Conservation (phyloP, 2,329 filamentous ascomycete species). For the Talaromyces amestolkiae region DNA sequence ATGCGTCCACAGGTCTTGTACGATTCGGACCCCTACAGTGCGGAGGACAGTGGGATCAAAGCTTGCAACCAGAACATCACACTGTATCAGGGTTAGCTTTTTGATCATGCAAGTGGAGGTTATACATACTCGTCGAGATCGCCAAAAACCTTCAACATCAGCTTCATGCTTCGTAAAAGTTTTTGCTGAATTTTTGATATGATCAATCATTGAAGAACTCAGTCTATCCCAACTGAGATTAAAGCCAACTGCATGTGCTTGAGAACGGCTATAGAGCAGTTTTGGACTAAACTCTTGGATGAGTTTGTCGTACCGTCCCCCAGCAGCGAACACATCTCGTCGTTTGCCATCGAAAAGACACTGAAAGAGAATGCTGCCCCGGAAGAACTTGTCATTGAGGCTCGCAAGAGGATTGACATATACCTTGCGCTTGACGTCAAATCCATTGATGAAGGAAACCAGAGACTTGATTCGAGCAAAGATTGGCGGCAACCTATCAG, state of each 20-base stretch:
- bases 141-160: slow-evolving; percentile 60
- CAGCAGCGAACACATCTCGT: slow-evolving; percentile 82
- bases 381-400: slow-evolving; percentile 88
- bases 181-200: slow-evolving; percentile 49
- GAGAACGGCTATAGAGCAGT: slow-evolving; percentile 59
- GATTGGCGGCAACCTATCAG: slow-evolving; percentile 52
- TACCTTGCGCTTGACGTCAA: slow-evolving; percentile 72
- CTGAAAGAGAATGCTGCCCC: slow-evolving; percentile 81
- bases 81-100: slow-evolving; percentile 48
- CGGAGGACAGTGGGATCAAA: slow-evolving; percentile 76
- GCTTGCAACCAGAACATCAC: slow-evolving; percentile 85
- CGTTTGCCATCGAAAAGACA: slow-evolving; percentile 83
- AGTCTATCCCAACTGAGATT: slow-evolving; percentile 85
- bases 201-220: slow-evolving; percentile 59
- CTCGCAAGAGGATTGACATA: slow-evolving; percentile 83
- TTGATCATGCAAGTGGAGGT: neutral
- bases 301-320: slow-evolving; percentile 86
- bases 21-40: slow-evolving; percentile 70
- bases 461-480: slow-evolving; percentile 80
- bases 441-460: slow-evolving; percentile 69
- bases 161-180: slow-evolving; percentile 70
- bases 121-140: slow-evolving; percentile 59
- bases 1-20: slow-evolving; percentile 76
- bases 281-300: slow-evolving; percentile 80
- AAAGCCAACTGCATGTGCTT: slow-evolving; percentile 84